Evolutionary conservation across 495 filamentous ascomycete species (phyloP).

Genomic region (Penicillium pulvis): DNA sequence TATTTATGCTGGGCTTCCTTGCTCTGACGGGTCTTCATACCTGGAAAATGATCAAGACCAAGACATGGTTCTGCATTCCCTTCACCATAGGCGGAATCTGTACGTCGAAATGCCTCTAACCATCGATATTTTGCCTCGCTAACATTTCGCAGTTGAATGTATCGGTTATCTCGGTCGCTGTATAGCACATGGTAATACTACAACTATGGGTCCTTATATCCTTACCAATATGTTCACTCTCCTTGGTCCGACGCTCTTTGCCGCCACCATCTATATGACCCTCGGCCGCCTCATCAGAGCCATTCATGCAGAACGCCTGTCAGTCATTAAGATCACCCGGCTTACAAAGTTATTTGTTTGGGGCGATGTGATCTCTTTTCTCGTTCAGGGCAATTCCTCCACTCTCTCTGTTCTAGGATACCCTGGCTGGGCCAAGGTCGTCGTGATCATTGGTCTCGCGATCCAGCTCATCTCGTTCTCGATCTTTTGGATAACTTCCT

Average conservation of each 20-base stretch:
- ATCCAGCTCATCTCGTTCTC: conserved; percentile 40
- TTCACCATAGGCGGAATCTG: conserved; percentile 21
- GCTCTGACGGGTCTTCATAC: conserved; percentile 41
- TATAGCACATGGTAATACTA: conserved; percentile 20
- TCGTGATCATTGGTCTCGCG: conserved; percentile 35
- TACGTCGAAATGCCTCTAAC: conserved; percentile 17
- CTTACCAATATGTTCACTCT: background rate
- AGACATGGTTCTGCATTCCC: conserved; percentile 18
- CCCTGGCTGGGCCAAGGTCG: conserved; percentile 5
- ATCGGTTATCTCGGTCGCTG: conserved; percentile 47
- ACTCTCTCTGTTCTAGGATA: conserved; percentile 12
- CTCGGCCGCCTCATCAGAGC: conserved; percentile 43
- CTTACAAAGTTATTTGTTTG: conserved; percentile 24
- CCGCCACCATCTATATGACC: conserved; percentile 24
- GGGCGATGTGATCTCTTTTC: conserved; percentile 23
- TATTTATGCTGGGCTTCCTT: conserved; percentile 53
- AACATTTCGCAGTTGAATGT: conserved; percentile 38
- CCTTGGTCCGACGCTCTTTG: background rate
- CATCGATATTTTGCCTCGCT: too few species aligned
- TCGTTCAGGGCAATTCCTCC: conserved; percentile 18
- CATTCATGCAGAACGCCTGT: conserved; percentile 51
- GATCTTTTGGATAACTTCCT: conserved; percentile 33
- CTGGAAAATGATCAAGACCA: conserved; percentile 21
- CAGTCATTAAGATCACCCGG: conserved; percentile 7
- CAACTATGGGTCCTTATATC: conserved; percentile 13